phyloP scores from a whole-genome alignment of 2,329 filamentous ascomycete genomes.

The Botrytis elliptica region DNA sequence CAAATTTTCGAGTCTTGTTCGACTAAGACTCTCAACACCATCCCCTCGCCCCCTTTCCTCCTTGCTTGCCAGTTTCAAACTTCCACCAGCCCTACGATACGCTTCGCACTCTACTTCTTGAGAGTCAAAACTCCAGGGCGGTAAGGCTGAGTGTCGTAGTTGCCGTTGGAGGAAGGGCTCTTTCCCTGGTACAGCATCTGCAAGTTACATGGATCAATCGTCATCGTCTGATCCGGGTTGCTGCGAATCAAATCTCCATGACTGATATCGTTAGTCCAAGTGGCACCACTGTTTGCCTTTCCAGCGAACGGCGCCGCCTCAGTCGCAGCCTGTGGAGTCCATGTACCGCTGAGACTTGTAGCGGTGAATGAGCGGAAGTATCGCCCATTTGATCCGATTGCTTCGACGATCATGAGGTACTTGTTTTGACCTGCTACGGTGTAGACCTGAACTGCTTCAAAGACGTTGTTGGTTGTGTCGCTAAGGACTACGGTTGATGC shows the following conservation, averaged over 20 bases:
- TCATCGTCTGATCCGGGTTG: not conserved
- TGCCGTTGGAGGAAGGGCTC: not conserved
- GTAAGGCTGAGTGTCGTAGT: not conserved
- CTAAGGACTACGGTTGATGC: not conserved
- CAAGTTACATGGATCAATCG: not conserved
- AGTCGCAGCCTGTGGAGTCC: not conserved
- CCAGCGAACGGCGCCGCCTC: not conserved
- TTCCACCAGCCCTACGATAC: not conserved
- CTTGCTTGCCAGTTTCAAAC: not conserved
- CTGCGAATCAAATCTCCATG: not conserved
- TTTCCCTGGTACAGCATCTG: not conserved
- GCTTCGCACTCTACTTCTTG: not conserved
- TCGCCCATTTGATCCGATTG: not conserved
- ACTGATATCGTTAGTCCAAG: not conserved
- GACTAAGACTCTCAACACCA: not conserved
- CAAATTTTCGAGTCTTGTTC: not conserved
- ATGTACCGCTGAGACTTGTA: not conserved
- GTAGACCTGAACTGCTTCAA: not conserved
- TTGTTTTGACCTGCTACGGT: not conserved
- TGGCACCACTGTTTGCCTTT: not conserved
- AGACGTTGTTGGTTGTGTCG: not conserved
- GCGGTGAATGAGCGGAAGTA: not conserved
- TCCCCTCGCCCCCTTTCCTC: not conserved
- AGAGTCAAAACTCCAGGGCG: not conserved
- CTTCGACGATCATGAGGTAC: not conserved